Conservation (phyloP, 2,329 filamentous ascomycete species). For the Colletotrichum magnum region DNA sequence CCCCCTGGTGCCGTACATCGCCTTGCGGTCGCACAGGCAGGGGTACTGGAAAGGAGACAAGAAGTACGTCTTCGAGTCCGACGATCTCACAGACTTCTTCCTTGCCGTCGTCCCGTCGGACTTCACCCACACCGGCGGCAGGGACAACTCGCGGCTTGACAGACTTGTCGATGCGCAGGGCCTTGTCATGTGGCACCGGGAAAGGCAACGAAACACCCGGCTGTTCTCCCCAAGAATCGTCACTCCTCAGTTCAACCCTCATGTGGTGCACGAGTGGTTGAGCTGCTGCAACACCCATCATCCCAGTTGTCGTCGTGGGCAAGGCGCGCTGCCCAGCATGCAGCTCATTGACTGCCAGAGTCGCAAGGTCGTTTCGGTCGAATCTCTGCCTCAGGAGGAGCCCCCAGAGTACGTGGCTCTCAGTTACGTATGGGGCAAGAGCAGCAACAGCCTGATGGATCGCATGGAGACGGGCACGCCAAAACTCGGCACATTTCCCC, state of each 20-base stretch:
- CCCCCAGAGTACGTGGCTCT: conserved; percentile 23
- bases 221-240: conserved; percentile 19
- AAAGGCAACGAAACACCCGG: conserved; percentile 9
- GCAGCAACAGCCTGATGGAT: conserved; percentile 12
- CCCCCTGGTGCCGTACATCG: conserved; percentile 17
- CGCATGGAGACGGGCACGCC: conserved; percentile 2
- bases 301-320: conserved; percentile 9
- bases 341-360: conserved; percentile 21
- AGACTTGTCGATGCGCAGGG: conserved; percentile 11
- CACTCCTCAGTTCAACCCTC: conserved; percentile 11
- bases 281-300: conserved; percentile 17
- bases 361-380: conserved; percentile 10
- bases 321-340: conserved; percentile 13
- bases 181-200: conserved; percentile 25
- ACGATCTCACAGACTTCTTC: conserved; percentile 25
- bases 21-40: conserved; percentile 11
- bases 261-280: conserved; percentile 19
- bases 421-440: conserved; percentile 24
- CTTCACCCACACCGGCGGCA: conserved; percentile 24
- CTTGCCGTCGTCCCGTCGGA: conserved; percentile 22
- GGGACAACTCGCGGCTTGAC: conserved; percentile 15
- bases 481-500: background rate
- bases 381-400: background rate
- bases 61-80: conserved; percentile 11
- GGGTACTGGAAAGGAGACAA: conserved; percentile 24